Base-by-base conservation (phyloP, 208 protist species). In the Leishmania braziliensis region DNA sequence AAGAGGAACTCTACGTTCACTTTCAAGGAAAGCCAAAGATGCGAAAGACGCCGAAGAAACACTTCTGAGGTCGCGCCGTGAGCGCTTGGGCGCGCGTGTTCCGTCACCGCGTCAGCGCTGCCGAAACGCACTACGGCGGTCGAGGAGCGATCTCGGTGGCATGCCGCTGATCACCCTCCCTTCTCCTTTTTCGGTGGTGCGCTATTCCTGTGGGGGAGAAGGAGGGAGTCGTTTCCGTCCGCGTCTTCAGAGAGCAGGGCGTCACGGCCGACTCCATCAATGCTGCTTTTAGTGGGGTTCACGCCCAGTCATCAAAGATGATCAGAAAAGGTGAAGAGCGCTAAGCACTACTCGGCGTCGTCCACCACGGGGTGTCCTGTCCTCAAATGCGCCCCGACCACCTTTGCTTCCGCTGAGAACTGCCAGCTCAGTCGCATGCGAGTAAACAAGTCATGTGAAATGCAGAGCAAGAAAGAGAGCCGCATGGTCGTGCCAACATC, bases 41-140 rank as follows among this genome's bases (percentile, higher is more conserved):
- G 92, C 90, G 92, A 53, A 97, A 96, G 70, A 97, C 90, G 12
- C 92, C 92, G 2, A 98, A 98, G 77, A 97, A 98, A 71, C 90
- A 97, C 70, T 96, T 92, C 66, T 97, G 85, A 81, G 3, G 66
- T 81, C n/a, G 66, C 16, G 46, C 36, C 20, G 23, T 26, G 48
- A 18, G 68, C 9, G 0, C 5, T 16, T 2, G 9, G 12, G 51
- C 10, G 26, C 23, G 39, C 18, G 26, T 2, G 3, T 46, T n/a
- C 12, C 20, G 50, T 5, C 14, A 43, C n/a, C 36, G 9, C 43
- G 18, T 33, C 43, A 72, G 5, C 5, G 36, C 26, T 53, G 20
- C 68, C 9, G 39, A 33, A 43, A n/a, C 12, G 20, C 43, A 14
- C 43, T 26, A 14, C 9, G 18, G 23, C 53, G 2, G 33, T 5